Base-by-base conservation (phyloP, 805 yeast species). In the Myxozyma udenii region DNA sequence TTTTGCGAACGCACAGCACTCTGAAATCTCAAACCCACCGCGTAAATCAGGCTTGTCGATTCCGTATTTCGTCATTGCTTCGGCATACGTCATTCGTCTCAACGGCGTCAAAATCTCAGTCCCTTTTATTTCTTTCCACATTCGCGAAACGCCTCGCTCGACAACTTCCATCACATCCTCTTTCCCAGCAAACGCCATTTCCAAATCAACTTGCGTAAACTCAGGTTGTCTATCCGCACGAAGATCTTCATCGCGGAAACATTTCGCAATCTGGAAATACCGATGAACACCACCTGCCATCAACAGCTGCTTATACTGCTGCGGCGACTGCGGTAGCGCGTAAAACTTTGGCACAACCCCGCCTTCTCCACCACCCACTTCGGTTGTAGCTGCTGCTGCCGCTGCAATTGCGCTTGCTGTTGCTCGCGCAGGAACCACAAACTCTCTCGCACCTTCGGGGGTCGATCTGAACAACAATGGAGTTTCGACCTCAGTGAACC, bases 381-480 rank as follows among this genome's bases (percentile, higher is more conserved):
- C 12, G n/a, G 48, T 41, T 2, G 70, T 68, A 1, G 71, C 64
- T 14, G 77, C 71, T 58, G n/a, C n/a, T 9, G 33, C 9, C 9
- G 33, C 14, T 28, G 33, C 9, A 28, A 14, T 28, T 9, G 14
- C 12, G n/a, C 48, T 41, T 2, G 70, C 68, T 1, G 71, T 65
- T 14, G 77, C 71, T 58, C 98, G 76, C 0, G 97, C 87, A 0
- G 98, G 98, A 0, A 93, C 97, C 43, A 93, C 69, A 66, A 91
- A 93, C 68, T 93, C 99, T 35, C 95, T 75, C 1, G 98, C 98
- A 14, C 98, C 98, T 68, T 93, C 98, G 0, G 98, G 98, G 0
- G 98, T 93, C 1, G 96, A 86, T 64, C 93, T 90, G 75, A 93
- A 93, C 25, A 93, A 70, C 4, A 91, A 67, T 1, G 98, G 98